Conservation (phyloP, 345 rosid species). For the Eucalyptus microcorys region DNA sequence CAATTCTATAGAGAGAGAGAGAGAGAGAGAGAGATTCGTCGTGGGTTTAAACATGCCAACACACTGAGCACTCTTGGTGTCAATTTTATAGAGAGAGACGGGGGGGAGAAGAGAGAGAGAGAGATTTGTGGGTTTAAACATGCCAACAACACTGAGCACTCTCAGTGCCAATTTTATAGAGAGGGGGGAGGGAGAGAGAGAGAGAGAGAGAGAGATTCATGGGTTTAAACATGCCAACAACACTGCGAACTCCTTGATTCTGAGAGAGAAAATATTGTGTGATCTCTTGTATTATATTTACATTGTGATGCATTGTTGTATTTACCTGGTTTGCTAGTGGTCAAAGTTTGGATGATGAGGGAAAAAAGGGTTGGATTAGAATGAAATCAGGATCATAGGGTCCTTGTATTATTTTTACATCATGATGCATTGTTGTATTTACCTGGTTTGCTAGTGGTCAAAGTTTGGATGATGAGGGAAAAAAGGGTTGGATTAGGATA, state of each 20-base stretch:
- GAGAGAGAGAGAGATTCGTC: background rate
- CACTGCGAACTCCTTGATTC: background rate
- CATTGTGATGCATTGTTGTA: background rate
- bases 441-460: background rate
- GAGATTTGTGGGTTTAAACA: no score
- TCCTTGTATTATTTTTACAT: background rate
- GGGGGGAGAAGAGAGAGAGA: no score
- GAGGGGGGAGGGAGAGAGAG: background rate
- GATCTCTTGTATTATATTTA: background rate
- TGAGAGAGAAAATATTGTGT: background rate
- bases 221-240: background rate
- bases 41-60: background rate
- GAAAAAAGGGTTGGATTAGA: background rate
- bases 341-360: background rate
- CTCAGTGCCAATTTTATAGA: background rate
- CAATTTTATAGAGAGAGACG: no score
- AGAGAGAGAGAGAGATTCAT: background rate
- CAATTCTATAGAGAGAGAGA: background rate
- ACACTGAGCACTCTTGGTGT: no score
- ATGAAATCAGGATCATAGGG: slow-evolving; percentile 10
- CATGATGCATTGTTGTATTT: background rate
- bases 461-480: background rate
- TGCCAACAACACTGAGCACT: no score
- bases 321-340: background rate
- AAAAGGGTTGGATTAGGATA: slow-evolving; percentile 1